Evolutionary conservation across 2,329 filamentous ascomycete species (phyloP), one percentile per base, ranked within the genome.

Genomic region (Ophiostoma fasciatum): DNA sequence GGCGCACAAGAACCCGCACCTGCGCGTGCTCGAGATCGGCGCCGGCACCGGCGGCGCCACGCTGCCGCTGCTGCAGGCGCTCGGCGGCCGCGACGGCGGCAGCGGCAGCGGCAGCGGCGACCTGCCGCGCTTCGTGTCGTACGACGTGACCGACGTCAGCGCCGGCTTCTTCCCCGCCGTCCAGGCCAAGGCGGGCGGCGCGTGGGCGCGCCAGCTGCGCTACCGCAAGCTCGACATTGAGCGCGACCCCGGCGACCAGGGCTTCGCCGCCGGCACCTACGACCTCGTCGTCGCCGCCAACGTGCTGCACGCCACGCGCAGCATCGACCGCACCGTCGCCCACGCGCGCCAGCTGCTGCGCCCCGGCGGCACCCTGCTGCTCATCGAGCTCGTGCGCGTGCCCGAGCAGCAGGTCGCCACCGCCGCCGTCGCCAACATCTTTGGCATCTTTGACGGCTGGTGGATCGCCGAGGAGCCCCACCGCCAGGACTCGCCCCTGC

Each of bases 101-200:
- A 6, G 7, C 20, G 31, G 33, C 18, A 33, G 30, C 3, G n/a
- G n/a, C n/a, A n/a, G n/a, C n/a, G n/a, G n/a, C n/a, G n/a, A n/a
- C n/a, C 33, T 31, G 12, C 21, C 40, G 4, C 37, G 38, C n/a
- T 36, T 46, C 15, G 13, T 22, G 2, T 29, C 32, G 10, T 66
- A 64, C 42, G 58, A 55, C 4, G 65, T 52, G 44, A 64, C 63
- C 0, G 61, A 65, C 38, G 55, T 60, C 15, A 55, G 54, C 3
- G 37, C 50, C 4, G 53, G 51, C 13, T 59, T 58, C 46, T 62
- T 64, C 29, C 53, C 57, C 17, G 41, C 48, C 1, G 56, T 55
- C 1, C 42, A 47, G 34, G 46, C 50, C 8, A 50, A 45, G 20
- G 51, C 61, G 20, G n/a, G n/a, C n/a, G 43, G 45, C 4, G 35